Percentiles rank a stretch among this genome's conserved stretches.
Conservation (phyloP, 2,329 filamentous ascomycete species). For the Cercospora canescens region DNA sequence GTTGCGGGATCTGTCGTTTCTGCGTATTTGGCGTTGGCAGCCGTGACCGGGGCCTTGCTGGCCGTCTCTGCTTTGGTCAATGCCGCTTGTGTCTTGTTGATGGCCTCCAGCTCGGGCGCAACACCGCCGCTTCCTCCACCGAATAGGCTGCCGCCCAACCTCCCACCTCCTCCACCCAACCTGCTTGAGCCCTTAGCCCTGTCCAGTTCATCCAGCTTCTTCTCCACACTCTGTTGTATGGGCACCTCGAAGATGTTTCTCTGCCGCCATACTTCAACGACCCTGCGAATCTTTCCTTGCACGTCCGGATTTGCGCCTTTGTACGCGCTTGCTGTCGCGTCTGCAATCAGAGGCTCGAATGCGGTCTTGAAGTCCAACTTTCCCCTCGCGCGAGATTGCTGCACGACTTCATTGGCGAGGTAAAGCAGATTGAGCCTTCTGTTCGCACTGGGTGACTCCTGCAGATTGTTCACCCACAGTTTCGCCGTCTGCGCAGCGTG, state of each 20-base stretch:
- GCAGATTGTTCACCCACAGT: constrained; percentile 86
- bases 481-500: constrained; percentile 90
- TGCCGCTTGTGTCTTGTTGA: constrained; percentile 73
- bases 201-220: constrained; percentile 68
- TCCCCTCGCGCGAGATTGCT: constrained; percentile 89
- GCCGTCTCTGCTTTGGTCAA: constrained; percentile 71
- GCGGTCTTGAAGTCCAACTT: constrained; percentile 92
- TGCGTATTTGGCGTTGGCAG: constrained; percentile 78
- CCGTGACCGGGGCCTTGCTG: constrained; percentile 65
- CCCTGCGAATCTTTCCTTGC: constrained; percentile 81
- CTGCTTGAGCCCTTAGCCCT: constrained; percentile 39
- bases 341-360: constrained; percentile 87
- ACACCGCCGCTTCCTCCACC: constrained; percentile 57
- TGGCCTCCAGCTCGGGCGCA: constrained; percentile 72
- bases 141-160: constrained; percentile 70
- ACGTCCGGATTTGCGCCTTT: constrained; percentile 84
- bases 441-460: constrained; percentile 74
- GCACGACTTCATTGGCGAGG: constrained; percentile 94
- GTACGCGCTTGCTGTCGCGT: constrained; percentile 87
- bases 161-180: constrained; percentile 26
- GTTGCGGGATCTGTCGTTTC: constrained; percentile 74
- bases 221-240: constrained; percentile 79
- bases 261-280: constrained; percentile 93
- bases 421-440: constrained; percentile 92
- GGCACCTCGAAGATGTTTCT: constrained; percentile 78